Base-by-base conservation (phyloP, 345 rosid species). In the Aethionema arabicum region DNA sequence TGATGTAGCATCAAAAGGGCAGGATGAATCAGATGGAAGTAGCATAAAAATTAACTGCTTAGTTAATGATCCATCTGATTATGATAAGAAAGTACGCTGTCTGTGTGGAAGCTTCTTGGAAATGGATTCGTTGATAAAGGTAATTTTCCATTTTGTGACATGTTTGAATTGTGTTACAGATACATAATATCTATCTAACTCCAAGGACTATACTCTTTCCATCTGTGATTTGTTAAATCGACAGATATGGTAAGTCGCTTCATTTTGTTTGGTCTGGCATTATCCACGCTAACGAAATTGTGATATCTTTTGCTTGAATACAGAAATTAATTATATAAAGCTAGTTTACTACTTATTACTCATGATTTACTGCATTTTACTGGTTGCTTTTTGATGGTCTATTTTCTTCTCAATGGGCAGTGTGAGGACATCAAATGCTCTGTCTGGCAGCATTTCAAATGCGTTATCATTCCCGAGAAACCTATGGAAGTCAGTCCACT, bases 1-100 rank as follows among this genome's bases (percentile, higher is more conserved):
- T 47, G 99, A 88, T 72, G 79, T 86, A 67, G 95, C 96, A 54
- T 86, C 95, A 67, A 88, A 83, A 77, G 90, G 83, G 40, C 89
- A 74, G 68, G 83, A 71, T 40, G 79, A 74, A 54, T 74, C 91
- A 61, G 90, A 88, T 61, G 75, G 77, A 67, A 83, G 91, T 75
- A 80, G 62, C 72, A 52, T 80, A 21, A 82, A 78, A 75, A 60
- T 77, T 63, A 82, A 82, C 71, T 88, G 77, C 43, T 91, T 87
- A 47, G 36, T 40, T 1, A 90, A 80, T 51, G 90, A 83, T 56
- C 59, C 80, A 50, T 70, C 49, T 63, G 80, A 67, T 48, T 57
- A 44, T 47, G 87, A 79, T 55, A 69, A 67, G 39, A 90, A 83
- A 82, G 86, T 90, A 76, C 82, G 96, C 47, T 93, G 99, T 76